A percentile compares a stretch with the other conserved stretches of the same genome.
Conservation (phyloP, 805 yeast species). For the Saturnispora bothae region DNA sequence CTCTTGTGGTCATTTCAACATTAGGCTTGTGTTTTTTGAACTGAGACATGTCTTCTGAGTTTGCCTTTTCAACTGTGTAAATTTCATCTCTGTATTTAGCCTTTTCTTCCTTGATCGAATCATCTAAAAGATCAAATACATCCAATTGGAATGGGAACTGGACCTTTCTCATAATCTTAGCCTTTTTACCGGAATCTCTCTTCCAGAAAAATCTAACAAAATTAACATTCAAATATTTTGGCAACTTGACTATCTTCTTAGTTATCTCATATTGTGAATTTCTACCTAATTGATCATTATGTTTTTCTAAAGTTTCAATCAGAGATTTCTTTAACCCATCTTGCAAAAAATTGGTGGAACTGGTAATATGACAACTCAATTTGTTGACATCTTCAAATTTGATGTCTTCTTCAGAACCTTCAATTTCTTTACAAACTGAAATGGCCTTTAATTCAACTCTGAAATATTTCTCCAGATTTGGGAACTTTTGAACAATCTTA, state of each 20-base stretch:
- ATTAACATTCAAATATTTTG: constrained; percentile 80
- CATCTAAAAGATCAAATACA: constrained; percentile 74
- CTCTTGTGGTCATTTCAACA: constrained; percentile 35
- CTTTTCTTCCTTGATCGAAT: constrained; percentile 57
- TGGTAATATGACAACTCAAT: constrained; percentile 80
- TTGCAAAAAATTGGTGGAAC: constrained; percentile 75
- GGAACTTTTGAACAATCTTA: constrained; percentile 37
- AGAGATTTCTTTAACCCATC: constrained; percentile 74
- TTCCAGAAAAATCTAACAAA: constrained; percentile 96
- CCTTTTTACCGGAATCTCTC: constrained; percentile 78
- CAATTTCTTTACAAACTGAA: constrained; percentile 48
- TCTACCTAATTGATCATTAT: constrained; percentile 55
- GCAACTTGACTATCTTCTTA: constrained; percentile 61
- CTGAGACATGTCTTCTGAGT: constrained; percentile 60
- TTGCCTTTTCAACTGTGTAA: constrained; percentile 64
- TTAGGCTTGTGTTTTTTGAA: constrained; percentile 49
- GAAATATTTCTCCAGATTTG: constrained; percentile 48
- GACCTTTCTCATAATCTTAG: constrained; percentile 89
- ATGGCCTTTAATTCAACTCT: constrained; percentile 53
- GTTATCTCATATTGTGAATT: constrained; percentile 61
- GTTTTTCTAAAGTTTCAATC: constrained; percentile 68
- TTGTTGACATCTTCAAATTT: constrained; percentile 55
- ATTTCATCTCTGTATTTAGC: constrained; percentile 66
- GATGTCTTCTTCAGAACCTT: constrained; percentile 33
- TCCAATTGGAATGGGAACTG: constrained; percentile 92